These are phyloP conservation scores for Thuidium tamariscinum DNA, from an alignment of 225 moss, liverwort and hornwort genomes.

Conservation along the genomic window DNA sequence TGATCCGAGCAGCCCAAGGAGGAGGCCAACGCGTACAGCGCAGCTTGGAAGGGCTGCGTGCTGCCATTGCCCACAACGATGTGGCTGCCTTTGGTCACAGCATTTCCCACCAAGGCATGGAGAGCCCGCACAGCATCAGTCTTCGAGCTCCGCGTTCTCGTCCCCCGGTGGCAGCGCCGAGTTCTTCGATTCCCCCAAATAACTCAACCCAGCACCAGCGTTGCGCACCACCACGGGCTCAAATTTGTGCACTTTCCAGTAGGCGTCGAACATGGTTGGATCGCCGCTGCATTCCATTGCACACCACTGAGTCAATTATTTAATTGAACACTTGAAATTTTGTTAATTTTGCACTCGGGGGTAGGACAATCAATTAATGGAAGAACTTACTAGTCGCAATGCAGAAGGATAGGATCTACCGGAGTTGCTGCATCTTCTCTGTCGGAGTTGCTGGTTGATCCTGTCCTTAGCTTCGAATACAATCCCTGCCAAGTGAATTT, in stretches of 20 bases:
- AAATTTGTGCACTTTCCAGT: constrained; percentile 11
- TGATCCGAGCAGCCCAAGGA: not conserved
- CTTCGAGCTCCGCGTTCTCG: not conserved
- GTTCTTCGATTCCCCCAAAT: not conserved
- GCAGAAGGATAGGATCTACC: not conserved
- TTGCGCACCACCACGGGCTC: not conserved
- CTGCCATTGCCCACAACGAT: constrained; percentile 19
- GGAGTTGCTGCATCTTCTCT: not conserved
- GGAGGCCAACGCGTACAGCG: constrained; percentile 10
- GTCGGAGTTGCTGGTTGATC: not conserved
- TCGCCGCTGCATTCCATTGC: constrained; percentile 5
- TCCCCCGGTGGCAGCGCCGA: not conserved
- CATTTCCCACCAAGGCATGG: constrained; percentile 18
- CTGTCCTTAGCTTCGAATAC: not conserved
- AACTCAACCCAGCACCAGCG: constrained; percentile 3
- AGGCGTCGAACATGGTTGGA: constrained; percentile 18
- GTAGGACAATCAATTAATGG: not conserved
- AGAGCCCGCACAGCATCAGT: constrained; percentile 3
- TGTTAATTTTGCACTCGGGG: not conserved
- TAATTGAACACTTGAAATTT: not conserved
- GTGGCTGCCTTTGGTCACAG: not conserved
- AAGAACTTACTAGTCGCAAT: constrained; percentile 1
- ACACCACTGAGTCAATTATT: not conserved
- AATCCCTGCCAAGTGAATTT: not conserved
- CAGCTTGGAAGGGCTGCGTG: constrained; percentile 22